Percentiles rank a stretch among this genome's conserved stretches.
These are phyloP conservation scores for Rhododendron henanense DNA, from an alignment of 148 eudicot species.

Conservation along the genomic window DNA sequence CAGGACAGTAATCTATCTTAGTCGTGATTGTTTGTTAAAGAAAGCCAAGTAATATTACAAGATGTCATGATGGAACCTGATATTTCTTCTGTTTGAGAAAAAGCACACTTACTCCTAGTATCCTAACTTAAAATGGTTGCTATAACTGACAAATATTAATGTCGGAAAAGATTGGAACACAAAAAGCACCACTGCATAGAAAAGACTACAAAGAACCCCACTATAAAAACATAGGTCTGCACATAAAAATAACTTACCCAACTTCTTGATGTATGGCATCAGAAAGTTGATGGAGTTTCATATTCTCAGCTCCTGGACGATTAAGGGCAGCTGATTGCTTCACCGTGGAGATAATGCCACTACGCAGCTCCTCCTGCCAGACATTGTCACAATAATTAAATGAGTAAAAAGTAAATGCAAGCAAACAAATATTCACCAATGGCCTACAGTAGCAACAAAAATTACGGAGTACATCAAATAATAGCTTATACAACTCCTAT, in stretches of 20 bases:
- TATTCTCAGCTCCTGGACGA: constrained; percentile 61
- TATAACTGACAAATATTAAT: background rate
- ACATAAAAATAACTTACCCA: constrained; percentile 38
- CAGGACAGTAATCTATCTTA: background rate
- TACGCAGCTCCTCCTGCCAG: constrained; percentile 72
- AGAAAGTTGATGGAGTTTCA: constrained; percentile 76
- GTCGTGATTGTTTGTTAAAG: background rate
- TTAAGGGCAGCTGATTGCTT: constrained; percentile 69
- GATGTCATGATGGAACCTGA: background rate
- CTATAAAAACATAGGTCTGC: background rate
- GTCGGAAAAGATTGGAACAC: background rate
- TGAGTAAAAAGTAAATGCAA: background rate
- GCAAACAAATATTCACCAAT: background rate
- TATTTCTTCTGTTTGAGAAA: constrained; percentile 7
- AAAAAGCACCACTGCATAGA: background rate
- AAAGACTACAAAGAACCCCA: background rate
- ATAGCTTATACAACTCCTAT: background rate
- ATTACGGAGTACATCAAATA: background rate
- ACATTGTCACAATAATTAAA: background rate
- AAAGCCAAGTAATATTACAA: background rate
- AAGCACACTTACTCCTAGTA: background rate
- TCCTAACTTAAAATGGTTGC: background rate
- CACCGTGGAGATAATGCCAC: constrained; percentile 51
- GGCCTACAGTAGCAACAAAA: background rate
- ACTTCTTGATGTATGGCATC: constrained; percentile 88